phyloP scores from a whole-genome alignment of 805 yeast genomes.

The Ogataea saltuana region DNA sequence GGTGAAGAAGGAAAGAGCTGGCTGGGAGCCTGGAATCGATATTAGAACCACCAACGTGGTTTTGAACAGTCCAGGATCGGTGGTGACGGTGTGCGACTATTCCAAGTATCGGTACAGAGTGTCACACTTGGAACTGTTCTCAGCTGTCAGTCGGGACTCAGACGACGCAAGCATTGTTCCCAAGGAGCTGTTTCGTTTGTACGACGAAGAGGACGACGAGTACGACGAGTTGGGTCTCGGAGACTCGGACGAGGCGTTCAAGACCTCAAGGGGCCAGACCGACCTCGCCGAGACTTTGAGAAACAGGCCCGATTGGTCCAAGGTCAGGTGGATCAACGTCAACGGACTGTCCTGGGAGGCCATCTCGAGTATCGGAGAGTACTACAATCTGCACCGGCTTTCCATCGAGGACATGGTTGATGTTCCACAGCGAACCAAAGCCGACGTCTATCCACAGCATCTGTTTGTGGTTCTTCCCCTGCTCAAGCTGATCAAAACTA shows the following conservation, averaged over 20 bases:
- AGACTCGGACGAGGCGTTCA: conserved; percentile 11
- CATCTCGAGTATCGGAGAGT: conserved; percentile 45
- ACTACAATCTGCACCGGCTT: conserved; percentile 50
- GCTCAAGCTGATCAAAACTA: conserved; percentile 43
- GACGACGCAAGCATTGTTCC: conserved; percentile 18
- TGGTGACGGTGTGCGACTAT: conserved; percentile 55
- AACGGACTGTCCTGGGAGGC: conserved; percentile 67
- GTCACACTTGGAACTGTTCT: conserved; percentile 42
- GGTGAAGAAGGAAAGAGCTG: conserved; percentile 43
- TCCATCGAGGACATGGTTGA: conserved; percentile 66
- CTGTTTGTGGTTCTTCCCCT: conserved; percentile 57
- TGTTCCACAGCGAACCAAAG: conserved; percentile 60
- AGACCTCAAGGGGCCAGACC: conserved; percentile 20
- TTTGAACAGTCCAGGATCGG: conserved; percentile 52
- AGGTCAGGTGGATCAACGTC: conserved; percentile 57
- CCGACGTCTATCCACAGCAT: conserved; percentile 52
- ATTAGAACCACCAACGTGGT: conserved; percentile 51
- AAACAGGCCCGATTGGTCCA: conserved; percentile 47
- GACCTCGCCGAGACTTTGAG: conserved; percentile 37
- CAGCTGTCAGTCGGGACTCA: conserved; percentile 22
- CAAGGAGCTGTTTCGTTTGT: conserved; percentile 10
- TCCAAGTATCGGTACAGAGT: conserved; percentile 45
- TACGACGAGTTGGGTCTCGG: conserved; percentile 11
- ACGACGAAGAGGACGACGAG: conserved; percentile 15
- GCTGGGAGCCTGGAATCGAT: conserved; percentile 64